A percentile compares a stretch with the other conserved stretches of the same genome.
phyloP scores from a whole-genome alignment of 768 basidiomycete species.

The Holtermannia corniformis region DNA sequence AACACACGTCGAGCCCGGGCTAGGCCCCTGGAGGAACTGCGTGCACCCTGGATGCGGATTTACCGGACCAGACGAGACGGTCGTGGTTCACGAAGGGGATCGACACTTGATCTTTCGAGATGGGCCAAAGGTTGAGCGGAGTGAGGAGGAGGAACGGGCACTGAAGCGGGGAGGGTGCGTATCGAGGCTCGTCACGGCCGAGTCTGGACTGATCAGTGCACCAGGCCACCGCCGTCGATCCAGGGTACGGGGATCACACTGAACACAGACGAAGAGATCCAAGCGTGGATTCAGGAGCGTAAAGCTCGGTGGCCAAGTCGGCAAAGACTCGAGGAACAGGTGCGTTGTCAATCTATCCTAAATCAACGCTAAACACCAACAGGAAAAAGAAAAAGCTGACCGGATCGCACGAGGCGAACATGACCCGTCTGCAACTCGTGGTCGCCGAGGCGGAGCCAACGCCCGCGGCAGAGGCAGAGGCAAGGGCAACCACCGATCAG shows the following conservation, averaged over 20 bases:
- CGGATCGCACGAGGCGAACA: conserved; percentile 62
- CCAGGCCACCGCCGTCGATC: conserved; percentile 31
- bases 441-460: neutral
- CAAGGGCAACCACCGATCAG: conserved; percentile 1
- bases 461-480: conserved; percentile 5
- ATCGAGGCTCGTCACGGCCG: neutral
- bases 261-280: conserved; percentile 70
- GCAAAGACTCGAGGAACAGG: conserved; percentile 62
- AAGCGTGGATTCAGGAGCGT: conserved; percentile 79
- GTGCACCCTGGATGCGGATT: conserved; percentile 33
- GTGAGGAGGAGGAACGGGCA: conserved; percentile 33
- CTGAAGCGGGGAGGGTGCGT: conserved; percentile 37
- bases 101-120: conserved; percentile 39
- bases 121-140: conserved; percentile 29
- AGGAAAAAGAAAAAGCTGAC: conserved; percentile 52
- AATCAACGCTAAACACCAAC: neutral
- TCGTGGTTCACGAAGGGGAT: conserved; percentile 41
- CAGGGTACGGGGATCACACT: conserved; percentile 64
- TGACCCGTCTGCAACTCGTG: neutral
- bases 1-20: neutral
- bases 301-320: conserved; percentile 74
- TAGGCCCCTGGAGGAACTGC: conserved; percentile 36
- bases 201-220: neutral
- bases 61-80: conserved; percentile 33
- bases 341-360: conserved; percentile 14